These are phyloP conservation scores for Spizellomyces punctatus DNA, from an alignment of 192 early-diverging fungal genomes.

Conservation along the genomic window DNA sequence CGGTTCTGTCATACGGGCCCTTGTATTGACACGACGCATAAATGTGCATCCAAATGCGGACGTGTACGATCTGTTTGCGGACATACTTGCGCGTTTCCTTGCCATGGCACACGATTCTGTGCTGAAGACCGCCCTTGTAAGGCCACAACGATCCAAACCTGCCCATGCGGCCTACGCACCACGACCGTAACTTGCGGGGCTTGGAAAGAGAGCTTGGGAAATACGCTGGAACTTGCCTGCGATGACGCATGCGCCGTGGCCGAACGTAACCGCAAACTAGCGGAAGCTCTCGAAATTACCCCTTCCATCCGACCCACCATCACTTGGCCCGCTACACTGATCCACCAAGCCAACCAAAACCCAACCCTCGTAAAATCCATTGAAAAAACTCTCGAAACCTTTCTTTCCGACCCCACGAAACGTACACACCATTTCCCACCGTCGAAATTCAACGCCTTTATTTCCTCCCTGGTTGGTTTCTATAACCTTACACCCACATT, in stretches of 20 bases:
- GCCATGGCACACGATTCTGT: conserved; percentile 79
- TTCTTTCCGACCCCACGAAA: conserved; percentile 61
- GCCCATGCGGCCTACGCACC: conserved; percentile 74
- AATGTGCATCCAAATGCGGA: conserved; percentile 75
- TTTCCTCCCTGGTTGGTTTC: conserved; percentile 71
- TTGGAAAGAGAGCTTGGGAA: conserved; percentile 40
- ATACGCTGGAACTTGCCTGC: conserved; percentile 61
- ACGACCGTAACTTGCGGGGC: conserved; percentile 71
- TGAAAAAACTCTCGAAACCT: conserved; percentile 67
- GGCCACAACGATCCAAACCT: conserved; percentile 58
- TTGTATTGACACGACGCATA: conserved; percentile 64
- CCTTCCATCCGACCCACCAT: conserved; percentile 12
- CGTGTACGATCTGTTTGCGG: conserved; percentile 79
- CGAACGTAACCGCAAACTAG: conserved; percentile 79
- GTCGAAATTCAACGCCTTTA: conserved; percentile 67
- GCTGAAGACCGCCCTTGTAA: conserved; percentile 75
- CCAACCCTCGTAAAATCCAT: conserved; percentile 68
- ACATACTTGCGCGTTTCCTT: conserved; percentile 71
- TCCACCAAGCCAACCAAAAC: conserved; percentile 69
- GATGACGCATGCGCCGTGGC: conserved; percentile 79
- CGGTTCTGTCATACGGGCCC: conserved; percentile 80
- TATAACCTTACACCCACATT: conserved; percentile 75
- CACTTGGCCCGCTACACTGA: conserved; percentile 34
- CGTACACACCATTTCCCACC: conserved; percentile 65
- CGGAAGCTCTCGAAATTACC: conserved; percentile 70